These are phyloP conservation scores for Macrotyloma uniflorum DNA, from an alignment of 306 rosid species.

Conservation along the genomic window DNA sequence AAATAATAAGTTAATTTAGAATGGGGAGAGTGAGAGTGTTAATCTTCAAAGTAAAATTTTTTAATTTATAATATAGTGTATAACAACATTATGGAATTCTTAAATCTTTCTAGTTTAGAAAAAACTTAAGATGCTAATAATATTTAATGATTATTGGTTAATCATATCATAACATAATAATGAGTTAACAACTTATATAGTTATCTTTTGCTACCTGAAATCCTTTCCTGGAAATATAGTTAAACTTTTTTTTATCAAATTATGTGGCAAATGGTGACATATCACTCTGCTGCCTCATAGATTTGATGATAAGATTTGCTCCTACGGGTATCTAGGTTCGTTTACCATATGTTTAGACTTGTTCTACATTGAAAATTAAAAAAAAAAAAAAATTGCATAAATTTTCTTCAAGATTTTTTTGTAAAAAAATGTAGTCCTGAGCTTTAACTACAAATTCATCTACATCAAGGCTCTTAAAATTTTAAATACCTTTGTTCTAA, in stretches of 20 bases:
- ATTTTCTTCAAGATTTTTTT: background rate
- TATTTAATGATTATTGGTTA: conserved; percentile 4
- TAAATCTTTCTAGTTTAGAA: background rate
- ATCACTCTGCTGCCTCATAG: background rate
- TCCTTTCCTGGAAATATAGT: background rate
- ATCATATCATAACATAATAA: background rate
- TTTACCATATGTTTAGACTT: background rate
- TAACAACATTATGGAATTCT: background rate
- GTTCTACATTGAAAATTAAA: background rate
- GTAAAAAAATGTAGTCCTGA: background rate
- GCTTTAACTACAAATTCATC: background rate
- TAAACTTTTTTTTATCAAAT: background rate
- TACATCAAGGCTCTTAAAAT: background rate
- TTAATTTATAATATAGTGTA: background rate
- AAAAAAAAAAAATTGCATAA: background rate
- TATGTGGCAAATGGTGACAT: background rate
- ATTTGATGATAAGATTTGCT: background rate
- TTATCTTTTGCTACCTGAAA: background rate
- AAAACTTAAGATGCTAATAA: background rate
- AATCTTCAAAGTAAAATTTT: background rate
- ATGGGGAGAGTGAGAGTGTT: background rate
- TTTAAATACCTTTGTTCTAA: background rate
- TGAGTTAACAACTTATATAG: background rate
- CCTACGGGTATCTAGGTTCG: background rate
- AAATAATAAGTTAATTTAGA: background rate